phyloP scores from a whole-genome alignment of 805 yeast genomes.

The Saccharomycopsis babjevae region DNA sequence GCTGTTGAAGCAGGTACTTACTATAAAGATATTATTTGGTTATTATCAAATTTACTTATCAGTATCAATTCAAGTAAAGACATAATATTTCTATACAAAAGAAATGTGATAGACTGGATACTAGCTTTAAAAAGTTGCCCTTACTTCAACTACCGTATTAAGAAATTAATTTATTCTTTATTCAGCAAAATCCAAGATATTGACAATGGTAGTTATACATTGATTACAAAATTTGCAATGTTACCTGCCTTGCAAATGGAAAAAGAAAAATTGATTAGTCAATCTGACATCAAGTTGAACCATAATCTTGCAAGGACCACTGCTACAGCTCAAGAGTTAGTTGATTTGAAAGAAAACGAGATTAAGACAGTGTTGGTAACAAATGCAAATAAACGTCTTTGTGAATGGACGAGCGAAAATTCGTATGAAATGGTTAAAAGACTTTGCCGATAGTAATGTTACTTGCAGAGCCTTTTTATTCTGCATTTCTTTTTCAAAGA shows the following conservation, averaged over 20 bases:
- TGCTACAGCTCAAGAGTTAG: slow-evolving; percentile 25
- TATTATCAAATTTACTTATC: slow-evolving; percentile 37
- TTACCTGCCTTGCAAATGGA: slow-evolving; percentile 22
- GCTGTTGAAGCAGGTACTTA: slow-evolving; percentile 37
- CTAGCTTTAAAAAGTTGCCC: slow-evolving; percentile 46
- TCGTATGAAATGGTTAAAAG: slow-evolving; percentile 37
- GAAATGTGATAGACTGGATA: slow-evolving; percentile 59
- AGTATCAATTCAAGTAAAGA: slow-evolving; percentile 44
- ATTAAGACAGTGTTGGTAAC: slow-evolving; percentile 35
- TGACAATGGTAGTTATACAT: slow-evolving; percentile 46
- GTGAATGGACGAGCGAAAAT: slow-evolving; percentile 54
- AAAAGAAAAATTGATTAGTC: slow-evolving; percentile 7
- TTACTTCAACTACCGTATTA: slow-evolving; percentile 32
- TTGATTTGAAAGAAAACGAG: slow-evolving; percentile 38
- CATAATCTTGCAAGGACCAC: neutral
- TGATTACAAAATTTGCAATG: slow-evolving; percentile 49
- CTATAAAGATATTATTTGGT: slow-evolving; percentile 58
- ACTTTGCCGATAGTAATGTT: slow-evolving; percentile 17
- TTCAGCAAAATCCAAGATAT: slow-evolving; percentile 40
- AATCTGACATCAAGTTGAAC: neutral
- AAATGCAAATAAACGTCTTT: slow-evolving; percentile 41
- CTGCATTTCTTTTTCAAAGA: neutral
- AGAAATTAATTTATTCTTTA: slow-evolving; percentile 31
- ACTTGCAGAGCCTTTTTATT: neutral
- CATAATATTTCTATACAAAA: slow-evolving; percentile 39